Evolutionary conservation across 1,284 basidiomycete species (phyloP).

Genomic region (Rhodotorula mucilaginosa): DNA sequence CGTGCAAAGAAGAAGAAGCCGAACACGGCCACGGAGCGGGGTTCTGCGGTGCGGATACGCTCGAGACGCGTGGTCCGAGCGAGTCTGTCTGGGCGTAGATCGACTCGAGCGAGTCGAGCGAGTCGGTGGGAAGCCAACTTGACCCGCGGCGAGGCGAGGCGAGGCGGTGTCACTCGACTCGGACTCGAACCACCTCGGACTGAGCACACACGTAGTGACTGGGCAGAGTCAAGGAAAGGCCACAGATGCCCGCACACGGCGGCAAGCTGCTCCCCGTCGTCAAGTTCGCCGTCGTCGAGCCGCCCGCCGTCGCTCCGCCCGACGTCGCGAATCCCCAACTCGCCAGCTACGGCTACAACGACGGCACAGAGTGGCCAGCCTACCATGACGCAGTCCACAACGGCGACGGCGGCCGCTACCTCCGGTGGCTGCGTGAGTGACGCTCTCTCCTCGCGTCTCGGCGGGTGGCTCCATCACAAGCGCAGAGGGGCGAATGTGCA

Average conservation of each 20-base stretch:
- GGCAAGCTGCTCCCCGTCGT: slow-evolving; percentile 21
- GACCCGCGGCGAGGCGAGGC: too few species aligned
- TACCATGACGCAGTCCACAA: background rate
- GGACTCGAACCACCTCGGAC: too few species aligned
- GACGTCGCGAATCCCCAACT: slow-evolving; percentile 14
- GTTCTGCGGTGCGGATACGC: background rate
- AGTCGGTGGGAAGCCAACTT: background rate
- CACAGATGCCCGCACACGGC: background rate
- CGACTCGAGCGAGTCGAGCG: background rate
- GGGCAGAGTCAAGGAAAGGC: background rate
- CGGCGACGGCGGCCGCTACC: slow-evolving; percentile 15
- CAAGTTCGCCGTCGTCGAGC: slow-evolving; percentile 13
- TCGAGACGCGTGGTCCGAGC: background rate
- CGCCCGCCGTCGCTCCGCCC: background rate
- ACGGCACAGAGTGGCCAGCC: slow-evolving; percentile 18
- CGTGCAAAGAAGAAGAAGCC: too few species aligned
- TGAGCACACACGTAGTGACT: too few species aligned
- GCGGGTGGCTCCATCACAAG: too few species aligned
- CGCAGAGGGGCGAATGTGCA: too few species aligned
- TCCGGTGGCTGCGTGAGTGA: slow-evolving; percentile 36
- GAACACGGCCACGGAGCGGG: background rate
- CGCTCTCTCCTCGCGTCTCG: background rate
- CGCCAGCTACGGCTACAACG: slow-evolving; percentile 33
- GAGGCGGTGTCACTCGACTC: too few species aligned
- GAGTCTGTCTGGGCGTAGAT: background rate